Evolutionary conservation across 148 eudicot species (phyloP), one percentile per base, ranked within the genome.

Genomic region (Selenicereus undatus): DNA sequence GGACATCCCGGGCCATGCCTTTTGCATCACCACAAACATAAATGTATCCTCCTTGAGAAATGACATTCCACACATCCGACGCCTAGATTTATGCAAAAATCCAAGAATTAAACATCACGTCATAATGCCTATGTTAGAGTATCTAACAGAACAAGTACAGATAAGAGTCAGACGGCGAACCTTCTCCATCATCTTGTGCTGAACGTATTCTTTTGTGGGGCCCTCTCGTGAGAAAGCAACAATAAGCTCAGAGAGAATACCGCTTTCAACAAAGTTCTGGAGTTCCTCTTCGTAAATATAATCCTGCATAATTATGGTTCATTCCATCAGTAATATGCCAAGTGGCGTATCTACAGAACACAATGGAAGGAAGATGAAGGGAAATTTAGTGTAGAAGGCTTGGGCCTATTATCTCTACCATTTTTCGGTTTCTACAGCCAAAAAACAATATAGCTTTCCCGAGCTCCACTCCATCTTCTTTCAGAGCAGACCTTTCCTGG

Each of bases 1-100:
- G 98, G 27, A 96, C 99, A 84, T 96, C 99, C 75, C 89, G 88
- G 29, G 99, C 99, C 99, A 96, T 96, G 90, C 99, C 97, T 88
- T 96, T 96, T 76, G 99, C 99, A 77, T 96, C 98, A 76, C 99
- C 99, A 80, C 99, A 96, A 1, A 96, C 99, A 73, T 96, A 96
- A 3, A 96, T 7, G 76, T 92, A 91, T 26, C 89, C 99, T 79
- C 95, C 99, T 83, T 91, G 86, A 5, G 94, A 94, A 35, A 96
- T 86, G 87, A 91, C 77, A 72, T 85, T 88, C 99, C 95, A 91
- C 21, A 89, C 45, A 79, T 89, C 89, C 1, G 88, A 77, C 27
- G 91, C 93, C 91, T 88, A 70, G 16, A 78, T 70, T 52, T 16
- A 8, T n/a, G 39, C 74, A 80, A 74, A 66, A 50, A 43, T n/a